Evolutionary conservation across 2,329 filamentous ascomycete genomes (phyloP), one percentile per base, ranked within the genome.

Genomic region (Endoconidiophora polonica): DNA sequence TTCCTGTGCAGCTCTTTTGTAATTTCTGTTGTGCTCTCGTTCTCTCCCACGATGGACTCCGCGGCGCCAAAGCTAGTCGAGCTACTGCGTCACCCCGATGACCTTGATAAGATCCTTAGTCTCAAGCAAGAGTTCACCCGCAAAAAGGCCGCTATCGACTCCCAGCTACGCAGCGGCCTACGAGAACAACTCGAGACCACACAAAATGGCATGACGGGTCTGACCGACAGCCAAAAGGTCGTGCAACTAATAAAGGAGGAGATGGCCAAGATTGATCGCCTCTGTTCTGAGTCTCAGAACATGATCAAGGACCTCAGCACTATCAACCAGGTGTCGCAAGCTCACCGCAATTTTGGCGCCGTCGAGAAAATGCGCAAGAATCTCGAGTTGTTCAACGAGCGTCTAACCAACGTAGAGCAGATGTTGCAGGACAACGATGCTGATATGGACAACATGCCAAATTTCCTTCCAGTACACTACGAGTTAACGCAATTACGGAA

Each of bases 301-400:
- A 95, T 95, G 79, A 94, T 98, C 60, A 81, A 84, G 60, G 91
- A 98, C 69, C 96, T 98, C 65, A 82, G 83, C 36, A 86, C 86
- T 61, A 91, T 94, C 71, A 91, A 93, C 63, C 70, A 86, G 54
- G 84, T 93, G 49, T 90, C 90, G 50, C 86, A 94, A 66, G 91
- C 93, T 57, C 91, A 98, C 66, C 78, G 90, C 56, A 95, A 98
- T 67, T 98, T 98, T 62, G 86, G 84, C 59, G 86, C 86, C 43
- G 88, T 94, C 54, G 82, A 95, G 68, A 79, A 82, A 58, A 95
- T 98, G 87, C 86, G 90, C 62, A 78, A 74, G 58, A 88, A 93
- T 58, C 76, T 98, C 58, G 85, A 94, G 65, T 83, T 74, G 12
- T 96, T 98, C 59, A 83, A 86, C 64, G 76, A 81, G 51, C 78